These are phyloP conservation scores for Linum lewisii DNA, from an alignment of 345 rosid genomes.

Conservation along the genomic window DNA sequence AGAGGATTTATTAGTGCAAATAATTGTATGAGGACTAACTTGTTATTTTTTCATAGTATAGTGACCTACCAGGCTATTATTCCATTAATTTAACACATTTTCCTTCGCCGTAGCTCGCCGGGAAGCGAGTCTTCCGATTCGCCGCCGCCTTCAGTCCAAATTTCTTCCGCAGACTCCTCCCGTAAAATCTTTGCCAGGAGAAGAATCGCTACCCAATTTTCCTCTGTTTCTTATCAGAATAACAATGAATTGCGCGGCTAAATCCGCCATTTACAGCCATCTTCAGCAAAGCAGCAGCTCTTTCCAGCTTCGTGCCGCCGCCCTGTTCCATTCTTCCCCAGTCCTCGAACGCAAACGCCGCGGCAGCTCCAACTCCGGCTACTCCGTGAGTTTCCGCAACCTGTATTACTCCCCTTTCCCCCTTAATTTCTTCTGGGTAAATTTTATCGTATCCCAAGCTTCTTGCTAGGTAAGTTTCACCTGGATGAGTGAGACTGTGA, in stretches of 20 bases:
- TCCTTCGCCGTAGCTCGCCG: not conserved
- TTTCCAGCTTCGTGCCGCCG: not conserved
- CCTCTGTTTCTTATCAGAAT: no score
- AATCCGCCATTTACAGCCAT: not conserved
- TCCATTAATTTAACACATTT: no score
- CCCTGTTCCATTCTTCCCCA: conserved; percentile 3
- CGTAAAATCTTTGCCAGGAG: not conserved
- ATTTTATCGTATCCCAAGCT: not conserved
- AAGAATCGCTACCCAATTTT: not conserved
- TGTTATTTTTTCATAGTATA: no score
- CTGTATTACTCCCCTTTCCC: not conserved
- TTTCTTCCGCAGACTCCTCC: not conserved
- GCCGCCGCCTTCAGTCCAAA: no score
- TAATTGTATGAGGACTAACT: no score
- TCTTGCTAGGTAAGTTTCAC: not conserved
- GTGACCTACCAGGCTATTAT: no score
- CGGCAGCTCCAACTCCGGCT: not conserved
- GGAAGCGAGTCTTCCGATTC: no score
- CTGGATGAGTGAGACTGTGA: not conserved
- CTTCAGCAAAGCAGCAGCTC: no score
- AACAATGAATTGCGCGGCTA: not conserved
- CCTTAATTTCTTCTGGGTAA: not conserved
- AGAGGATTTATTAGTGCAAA: no score
- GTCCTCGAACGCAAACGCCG: conserved; percentile 6
- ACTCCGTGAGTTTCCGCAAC: not conserved